These are phyloP conservation scores for Aspergillus pseudotamarii DNA, from an alignment of 2,329 filamentous ascomycete genomes.

Conservation along the genomic window DNA sequence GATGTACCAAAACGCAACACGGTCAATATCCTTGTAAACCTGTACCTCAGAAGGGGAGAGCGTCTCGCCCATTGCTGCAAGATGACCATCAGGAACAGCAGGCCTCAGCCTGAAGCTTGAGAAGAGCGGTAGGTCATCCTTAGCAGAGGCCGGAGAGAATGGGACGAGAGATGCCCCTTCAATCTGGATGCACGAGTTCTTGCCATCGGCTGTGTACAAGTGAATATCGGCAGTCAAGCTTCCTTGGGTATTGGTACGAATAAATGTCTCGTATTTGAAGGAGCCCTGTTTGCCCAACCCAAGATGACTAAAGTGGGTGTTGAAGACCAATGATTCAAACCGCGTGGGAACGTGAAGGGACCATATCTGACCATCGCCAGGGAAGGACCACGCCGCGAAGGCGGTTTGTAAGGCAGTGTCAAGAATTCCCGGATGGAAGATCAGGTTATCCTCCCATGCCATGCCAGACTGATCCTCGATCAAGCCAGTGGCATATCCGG, in stretches of 20 bases:
- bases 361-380: conserved; percentile 21
- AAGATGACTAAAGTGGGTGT: conserved; percentile 5
- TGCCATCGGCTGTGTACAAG: background rate
- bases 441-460: conserved; percentile 8
- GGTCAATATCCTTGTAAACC: conserved; percentile 8
- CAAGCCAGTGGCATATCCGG: conserved; percentile 2
- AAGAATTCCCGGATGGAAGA: conserved; percentile 26
- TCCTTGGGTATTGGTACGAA: background rate
- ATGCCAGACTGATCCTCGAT: conserved; percentile 7
- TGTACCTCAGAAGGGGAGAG: background rate
- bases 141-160: conserved; percentile 10
- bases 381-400: conserved; percentile 26
- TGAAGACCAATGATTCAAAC: conserved; percentile 17
- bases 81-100: conserved; percentile 5
- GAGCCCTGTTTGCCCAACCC: conserved; percentile 20
- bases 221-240: conserved; percentile 4
- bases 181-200: conserved; percentile 12
- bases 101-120: conserved; percentile 7
- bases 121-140: conserved; percentile 13
- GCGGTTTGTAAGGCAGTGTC: conserved; percentile 34
- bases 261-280: conserved; percentile 30
- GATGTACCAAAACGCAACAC: conserved; percentile 7
- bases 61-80: conserved; percentile 1
- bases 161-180: conserved; percentile 14
- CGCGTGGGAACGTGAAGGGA: conserved; percentile 19